Base-by-base conservation (phyloP, 1,139 yeast genomes). In the Yamadazyma epiphylla region DNA sequence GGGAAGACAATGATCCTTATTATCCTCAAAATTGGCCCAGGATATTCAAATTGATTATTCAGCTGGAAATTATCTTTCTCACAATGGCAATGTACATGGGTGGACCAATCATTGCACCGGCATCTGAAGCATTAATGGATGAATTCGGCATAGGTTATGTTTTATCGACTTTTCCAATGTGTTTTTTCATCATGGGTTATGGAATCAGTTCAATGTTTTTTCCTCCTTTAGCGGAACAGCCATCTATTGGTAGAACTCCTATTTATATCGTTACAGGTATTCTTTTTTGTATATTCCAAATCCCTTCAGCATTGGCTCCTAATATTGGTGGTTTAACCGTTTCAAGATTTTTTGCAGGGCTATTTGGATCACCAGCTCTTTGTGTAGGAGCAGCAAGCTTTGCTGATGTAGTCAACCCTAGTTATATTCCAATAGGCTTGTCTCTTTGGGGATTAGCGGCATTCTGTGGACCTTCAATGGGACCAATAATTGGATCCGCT, bases 181-280 rank as follows among this genome's bases (percentile, higher is more conserved):
- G 59, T 5, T 31, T 55, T 29, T 58, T 47, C 41, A 76, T 77
- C 10, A 39, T 75, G 13, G 83, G 80, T 1, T 76, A 74, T 41
- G 82, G 80, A 15, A 27, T 71, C 19, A 80, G 80, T 0, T 80
- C 80, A 10, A 53, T 74, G 60, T 37, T 74, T 1, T 66, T 74
- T 32, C 62, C 78, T 2, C 82, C 84, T 1, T 37, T 77, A 35
- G 65, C 78, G 4, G 83, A 77, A 46, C 49, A 53, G 32, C 44
- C 57, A 7, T 55, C 55, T 12, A 66, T 77, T 32, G 87, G 87
- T 3, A 61, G 87, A 41, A 73, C 69, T 30, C 47, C 60, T 19
- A 47, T 60, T 26, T 63, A 62, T 37, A 41, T 58, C 27, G 28
- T 43, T 22, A 52, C 64, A 3, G 45, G 59, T 22, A 49, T 59